These are phyloP conservation scores for Candida ipomoeae DNA, from an alignment of 805 yeast species.

Conservation along the genomic window DNA sequence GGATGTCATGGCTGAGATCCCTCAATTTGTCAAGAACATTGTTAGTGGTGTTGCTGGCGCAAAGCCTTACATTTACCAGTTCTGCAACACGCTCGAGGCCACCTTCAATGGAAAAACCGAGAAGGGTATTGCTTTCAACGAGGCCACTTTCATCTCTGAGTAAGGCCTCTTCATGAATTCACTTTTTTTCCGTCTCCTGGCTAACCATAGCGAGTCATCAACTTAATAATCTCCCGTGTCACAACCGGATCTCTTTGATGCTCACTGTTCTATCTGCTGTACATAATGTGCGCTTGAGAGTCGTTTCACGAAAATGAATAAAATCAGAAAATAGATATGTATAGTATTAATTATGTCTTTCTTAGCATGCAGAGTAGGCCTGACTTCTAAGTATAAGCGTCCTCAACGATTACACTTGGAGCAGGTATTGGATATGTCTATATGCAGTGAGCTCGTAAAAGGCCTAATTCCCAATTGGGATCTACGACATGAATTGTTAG, in stretches of 20 bases:
- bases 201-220: neutral
- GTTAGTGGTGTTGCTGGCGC: slow-evolving; percentile 95
- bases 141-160: slow-evolving; percentile 71
- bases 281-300: neutral
- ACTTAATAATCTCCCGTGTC: neutral
- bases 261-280: neutral
- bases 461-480: too few relatives aligned
- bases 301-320: neutral
- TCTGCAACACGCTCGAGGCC: slow-evolving; percentile 59
- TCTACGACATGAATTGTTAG: too few relatives aligned
- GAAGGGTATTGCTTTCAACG: slow-evolving; percentile 66
- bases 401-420: neutral
- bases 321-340: neutral
- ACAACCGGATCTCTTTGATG: neutral
- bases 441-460: too few relatives aligned
- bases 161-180: slow-evolving; percentile 12
- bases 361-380: too few relatives aligned
- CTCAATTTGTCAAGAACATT: slow-evolving; percentile 86
- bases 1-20: slow-evolving; percentile 97
- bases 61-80: slow-evolving; percentile 95
- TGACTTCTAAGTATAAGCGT: neutral
- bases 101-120: slow-evolving; percentile 44
- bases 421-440: too few relatives aligned
- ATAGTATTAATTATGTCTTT: neutral
- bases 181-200: neutral